A percentile compares a stretch with the other conserved stretches of the same genome.
Evolutionary conservation across 2,329 filamentous ascomycete genomes (phyloP).

Genomic region (Aspergillus costaricaensis): DNA sequence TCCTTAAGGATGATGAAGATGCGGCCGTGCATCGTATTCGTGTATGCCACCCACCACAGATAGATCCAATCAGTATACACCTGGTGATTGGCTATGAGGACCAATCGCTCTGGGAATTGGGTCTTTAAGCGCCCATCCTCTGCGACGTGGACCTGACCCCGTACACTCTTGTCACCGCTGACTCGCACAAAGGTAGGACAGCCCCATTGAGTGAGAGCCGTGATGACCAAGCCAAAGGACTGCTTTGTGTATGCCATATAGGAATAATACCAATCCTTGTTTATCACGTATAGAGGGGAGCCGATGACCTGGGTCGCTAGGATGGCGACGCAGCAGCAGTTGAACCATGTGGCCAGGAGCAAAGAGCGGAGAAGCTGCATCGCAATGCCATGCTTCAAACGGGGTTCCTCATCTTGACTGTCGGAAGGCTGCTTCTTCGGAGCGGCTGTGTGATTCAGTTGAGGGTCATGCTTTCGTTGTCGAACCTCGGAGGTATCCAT

Average conservation of each 20-base stretch:
- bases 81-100: conserved; percentile 66
- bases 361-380: conserved; percentile 50
- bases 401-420: conserved; percentile 32
- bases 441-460: conserved; percentile 9
- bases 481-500: conserved; percentile 38
- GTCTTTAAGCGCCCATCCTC: conserved; percentile 60
- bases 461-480: conserved; percentile 30
- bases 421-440: conserved; percentile 22
- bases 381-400: conserved; percentile 48
- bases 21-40: conserved; percentile 64
- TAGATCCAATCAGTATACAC: conserved; percentile 72
- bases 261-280: conserved; percentile 62
- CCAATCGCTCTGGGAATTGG: conserved; percentile 61
- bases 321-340: conserved; percentile 44
- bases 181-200: conserved; percentile 63
- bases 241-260: conserved; percentile 69
- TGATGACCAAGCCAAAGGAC: conserved; percentile 64
- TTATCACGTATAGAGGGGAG: conserved; percentile 61
- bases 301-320: conserved; percentile 62
- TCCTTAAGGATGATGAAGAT: conserved; percentile 70
- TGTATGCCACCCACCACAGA: conserved; percentile 68
- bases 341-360: conserved; percentile 48
- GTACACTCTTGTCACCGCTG: conserved; percentile 62
- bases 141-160: conserved; percentile 59
- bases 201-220: conserved; percentile 64